Evolutionary conservation across 129 eudicot genomes (phyloP).

Genomic region (Arctium lappa): DNA sequence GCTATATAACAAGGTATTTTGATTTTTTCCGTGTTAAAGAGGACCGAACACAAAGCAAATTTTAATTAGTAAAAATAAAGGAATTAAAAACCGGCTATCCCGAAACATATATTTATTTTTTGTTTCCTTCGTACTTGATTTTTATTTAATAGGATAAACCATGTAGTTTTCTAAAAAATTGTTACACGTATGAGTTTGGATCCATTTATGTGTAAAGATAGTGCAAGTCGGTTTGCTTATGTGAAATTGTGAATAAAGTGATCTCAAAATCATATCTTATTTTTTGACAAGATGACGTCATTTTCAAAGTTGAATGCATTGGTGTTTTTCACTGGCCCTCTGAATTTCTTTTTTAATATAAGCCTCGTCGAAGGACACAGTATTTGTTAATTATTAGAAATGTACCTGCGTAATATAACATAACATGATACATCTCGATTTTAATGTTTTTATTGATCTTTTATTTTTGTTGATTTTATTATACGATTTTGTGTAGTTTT

Average conservation of each 20-base stretch:
- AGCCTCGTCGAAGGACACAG: not conserved
- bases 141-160: not conserved
- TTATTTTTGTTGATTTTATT: no score
- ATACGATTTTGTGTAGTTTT: no score
- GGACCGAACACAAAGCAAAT: not conserved
- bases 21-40: not conserved
- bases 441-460: no score
- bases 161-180: not conserved
- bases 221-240: not conserved
- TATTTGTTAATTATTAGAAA: no score
- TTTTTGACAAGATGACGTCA: not conserved
- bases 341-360: not conserved
- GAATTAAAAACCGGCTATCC: not conserved
- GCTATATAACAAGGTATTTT: not conserved
- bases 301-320: not conserved
- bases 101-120: not conserved
- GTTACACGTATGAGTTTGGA: not conserved
- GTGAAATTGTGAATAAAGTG: not conserved
- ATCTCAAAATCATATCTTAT: not conserved
- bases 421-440: no score
- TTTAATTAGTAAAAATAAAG: not conserved
- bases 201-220: not conserved
- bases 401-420: no score
- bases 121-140: not conserved
- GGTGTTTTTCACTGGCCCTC: not conserved